Evolutionary conservation across 495 filamentous ascomycete genomes (phyloP).

Genomic region (Penicillium pulvis): DNA sequence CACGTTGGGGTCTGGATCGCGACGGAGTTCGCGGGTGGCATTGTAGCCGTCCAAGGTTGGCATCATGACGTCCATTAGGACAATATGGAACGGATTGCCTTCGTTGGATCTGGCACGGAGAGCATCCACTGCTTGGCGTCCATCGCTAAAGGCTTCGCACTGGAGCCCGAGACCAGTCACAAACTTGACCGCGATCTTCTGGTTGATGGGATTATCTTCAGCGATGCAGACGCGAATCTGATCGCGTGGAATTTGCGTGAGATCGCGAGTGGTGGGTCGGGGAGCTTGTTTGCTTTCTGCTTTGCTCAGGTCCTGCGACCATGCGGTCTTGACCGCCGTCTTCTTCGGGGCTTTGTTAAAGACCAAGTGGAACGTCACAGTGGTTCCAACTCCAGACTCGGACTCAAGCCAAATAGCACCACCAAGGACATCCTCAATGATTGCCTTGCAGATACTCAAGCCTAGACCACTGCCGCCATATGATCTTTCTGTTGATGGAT

Average conservation of each 20-base stretch:
- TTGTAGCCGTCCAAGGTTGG: conserved; percentile 92
- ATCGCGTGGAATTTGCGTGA: conserved; percentile 71
- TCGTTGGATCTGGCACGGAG: conserved; percentile 68
- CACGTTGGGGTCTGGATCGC: conserved; percentile 71
- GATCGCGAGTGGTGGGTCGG: conserved; percentile 48
- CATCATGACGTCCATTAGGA: conserved; percentile 97
- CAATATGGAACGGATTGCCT: conserved; percentile 69
- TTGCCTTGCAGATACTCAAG: conserved; percentile 90
- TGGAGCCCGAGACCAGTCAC: conserved; percentile 80
- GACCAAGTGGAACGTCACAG: conserved; percentile 78
- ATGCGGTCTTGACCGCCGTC: conserved; percentile 55
- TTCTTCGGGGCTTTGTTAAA: conserved; percentile 77
- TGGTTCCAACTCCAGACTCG: conserved; percentile 73
- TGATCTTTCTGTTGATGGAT: conserved; percentile 81
- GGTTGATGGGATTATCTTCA: conserved; percentile 90
- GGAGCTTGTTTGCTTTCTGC: conserved; percentile 31
- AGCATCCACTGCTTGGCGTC: conserved; percentile 82
- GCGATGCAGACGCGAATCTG: conserved; percentile 85
- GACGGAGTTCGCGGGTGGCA: conserved; percentile 77
- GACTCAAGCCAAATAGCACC: conserved; percentile 84
- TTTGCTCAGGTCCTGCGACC: conserved; percentile 50
- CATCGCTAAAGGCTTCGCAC: conserved; percentile 83
- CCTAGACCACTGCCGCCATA: conserved; percentile 91
- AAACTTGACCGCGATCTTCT: conserved; percentile 88
- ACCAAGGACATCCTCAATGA: conserved; percentile 88